Conservation (phyloP, 169 alveolate genomes). For the Perkinsus olseni region DNA sequence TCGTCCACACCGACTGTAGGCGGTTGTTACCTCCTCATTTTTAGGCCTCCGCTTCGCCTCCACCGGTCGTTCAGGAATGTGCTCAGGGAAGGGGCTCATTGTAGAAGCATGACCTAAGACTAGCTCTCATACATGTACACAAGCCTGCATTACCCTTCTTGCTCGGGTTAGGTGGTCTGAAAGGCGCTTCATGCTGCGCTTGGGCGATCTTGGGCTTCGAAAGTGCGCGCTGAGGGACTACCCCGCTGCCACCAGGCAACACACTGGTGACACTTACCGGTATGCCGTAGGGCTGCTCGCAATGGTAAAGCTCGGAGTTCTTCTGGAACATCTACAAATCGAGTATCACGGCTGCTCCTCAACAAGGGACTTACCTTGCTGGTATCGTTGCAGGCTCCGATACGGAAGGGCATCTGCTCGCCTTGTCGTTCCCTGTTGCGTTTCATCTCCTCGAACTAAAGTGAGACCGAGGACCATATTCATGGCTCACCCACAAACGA, state of each 20-base stretch:
- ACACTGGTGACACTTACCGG: no score
- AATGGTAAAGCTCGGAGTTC: not conserved
- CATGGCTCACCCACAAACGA: no score
- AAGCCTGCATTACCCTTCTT: not conserved
- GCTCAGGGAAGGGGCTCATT: not conserved
- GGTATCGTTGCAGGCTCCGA: not conserved
- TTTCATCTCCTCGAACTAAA: not conserved
- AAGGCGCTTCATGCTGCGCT: not conserved
- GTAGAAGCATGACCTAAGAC: not conserved
- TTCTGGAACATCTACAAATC: not conserved
- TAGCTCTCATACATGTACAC: not conserved
- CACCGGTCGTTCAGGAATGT: not conserved
- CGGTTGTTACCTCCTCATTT: not conserved
- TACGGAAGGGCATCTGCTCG: not conserved
- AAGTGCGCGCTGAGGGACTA: not conserved
- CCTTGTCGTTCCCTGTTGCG: not conserved
- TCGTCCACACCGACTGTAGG: not conserved
- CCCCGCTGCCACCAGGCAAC: no score
- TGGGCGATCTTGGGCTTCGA: not conserved
- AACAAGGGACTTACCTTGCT: not conserved
- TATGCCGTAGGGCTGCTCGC: not conserved
- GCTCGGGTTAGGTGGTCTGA: not conserved
- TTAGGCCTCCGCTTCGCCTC: not conserved
- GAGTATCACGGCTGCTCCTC: not conserved
- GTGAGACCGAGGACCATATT: no score